Conservation (phyloP, 352 stramenopile genomes). For the Peronospora farinosa region DNA sequence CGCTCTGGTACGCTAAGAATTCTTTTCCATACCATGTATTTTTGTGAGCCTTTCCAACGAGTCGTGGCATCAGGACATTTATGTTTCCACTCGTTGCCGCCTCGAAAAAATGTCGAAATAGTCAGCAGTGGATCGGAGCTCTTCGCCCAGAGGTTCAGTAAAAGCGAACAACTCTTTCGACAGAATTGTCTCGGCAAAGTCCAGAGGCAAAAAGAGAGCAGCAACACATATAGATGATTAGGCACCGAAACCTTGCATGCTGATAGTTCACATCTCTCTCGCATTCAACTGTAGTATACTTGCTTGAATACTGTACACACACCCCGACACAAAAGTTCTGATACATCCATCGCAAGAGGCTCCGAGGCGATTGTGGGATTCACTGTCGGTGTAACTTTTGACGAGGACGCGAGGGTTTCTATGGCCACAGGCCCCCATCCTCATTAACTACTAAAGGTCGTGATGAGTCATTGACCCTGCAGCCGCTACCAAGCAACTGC, state of each 20-base stretch:
- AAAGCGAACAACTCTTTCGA: neutral
- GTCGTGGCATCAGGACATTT: neutral
- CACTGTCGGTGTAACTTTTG: neutral
- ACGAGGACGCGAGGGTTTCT: too few relatives aligned
- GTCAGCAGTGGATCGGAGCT: neutral
- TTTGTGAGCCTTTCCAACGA: neutral
- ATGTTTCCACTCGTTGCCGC: neutral
- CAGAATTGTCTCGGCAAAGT: neutral
- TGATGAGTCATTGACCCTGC: too few relatives aligned
- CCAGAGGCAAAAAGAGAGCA: neutral
- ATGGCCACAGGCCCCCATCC: too few relatives aligned
- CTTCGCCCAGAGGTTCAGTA: neutral
- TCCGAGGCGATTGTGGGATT: constrained; percentile 5
- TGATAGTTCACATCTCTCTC: neutral
- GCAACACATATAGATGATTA: neutral
- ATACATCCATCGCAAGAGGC: too few relatives aligned
- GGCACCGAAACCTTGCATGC: too few relatives aligned
- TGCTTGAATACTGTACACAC: too few relatives aligned
- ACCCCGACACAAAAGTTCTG: too few relatives aligned
- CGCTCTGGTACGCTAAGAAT: too few relatives aligned
- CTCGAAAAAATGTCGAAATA: neutral
- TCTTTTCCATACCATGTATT: neutral
- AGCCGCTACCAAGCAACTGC: too few relatives aligned
- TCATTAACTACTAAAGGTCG: too few relatives aligned
- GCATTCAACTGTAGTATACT: too few relatives aligned